These are phyloP conservation scores for Entomortierella beljakovae DNA, from an alignment of 192 early-diverging fungal species.

Conservation along the genomic window DNA sequence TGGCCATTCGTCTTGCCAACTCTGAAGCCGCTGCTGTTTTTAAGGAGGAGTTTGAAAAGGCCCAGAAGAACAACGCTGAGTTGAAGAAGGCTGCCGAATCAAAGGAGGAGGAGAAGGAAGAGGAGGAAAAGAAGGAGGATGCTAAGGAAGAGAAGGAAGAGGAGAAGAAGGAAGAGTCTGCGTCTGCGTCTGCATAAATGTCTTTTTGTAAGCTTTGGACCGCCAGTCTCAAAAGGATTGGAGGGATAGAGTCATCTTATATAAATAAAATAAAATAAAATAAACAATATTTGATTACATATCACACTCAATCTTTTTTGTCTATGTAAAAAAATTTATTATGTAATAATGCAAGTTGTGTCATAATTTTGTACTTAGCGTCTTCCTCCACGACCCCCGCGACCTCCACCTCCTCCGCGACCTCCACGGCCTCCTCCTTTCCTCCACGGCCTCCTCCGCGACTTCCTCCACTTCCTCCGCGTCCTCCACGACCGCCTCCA, in stretches of 20 bases:
- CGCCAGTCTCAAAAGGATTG: background rate
- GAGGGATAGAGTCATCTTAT: too few relatives aligned
- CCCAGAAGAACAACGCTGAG: constrained; percentile 90
- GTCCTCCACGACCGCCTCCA: constrained; percentile 27
- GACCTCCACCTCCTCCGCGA: constrained; percentile 6
- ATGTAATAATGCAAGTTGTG: too few relatives aligned
- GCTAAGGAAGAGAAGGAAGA: constrained; percentile 47
- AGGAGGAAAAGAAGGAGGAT: constrained; percentile 48
- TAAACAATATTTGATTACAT: too few relatives aligned
- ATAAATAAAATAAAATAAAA: too few relatives aligned
- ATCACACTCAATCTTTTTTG: too few relatives aligned
- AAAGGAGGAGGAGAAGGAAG: constrained; percentile 44
- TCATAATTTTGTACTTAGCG: constrained; percentile 9
- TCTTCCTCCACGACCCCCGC: constrained; percentile 34
- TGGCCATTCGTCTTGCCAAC: constrained; percentile 98
- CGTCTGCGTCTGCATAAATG: constrained; percentile 46
- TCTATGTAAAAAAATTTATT: constrained; percentile 2
- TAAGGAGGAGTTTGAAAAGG: constrained; percentile 68
- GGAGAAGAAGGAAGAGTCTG: constrained; percentile 46
- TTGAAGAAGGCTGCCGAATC: constrained; percentile 65
- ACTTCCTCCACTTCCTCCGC: constrained; percentile 23
- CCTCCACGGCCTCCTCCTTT: constrained; percentile 28
- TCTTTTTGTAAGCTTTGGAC: background rate
- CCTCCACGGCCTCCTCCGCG: constrained; percentile 2
- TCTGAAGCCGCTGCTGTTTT: constrained; percentile 71